Base-by-base conservation (phyloP, 805 yeast species). In the Ogataea salicorniae region DNA sequence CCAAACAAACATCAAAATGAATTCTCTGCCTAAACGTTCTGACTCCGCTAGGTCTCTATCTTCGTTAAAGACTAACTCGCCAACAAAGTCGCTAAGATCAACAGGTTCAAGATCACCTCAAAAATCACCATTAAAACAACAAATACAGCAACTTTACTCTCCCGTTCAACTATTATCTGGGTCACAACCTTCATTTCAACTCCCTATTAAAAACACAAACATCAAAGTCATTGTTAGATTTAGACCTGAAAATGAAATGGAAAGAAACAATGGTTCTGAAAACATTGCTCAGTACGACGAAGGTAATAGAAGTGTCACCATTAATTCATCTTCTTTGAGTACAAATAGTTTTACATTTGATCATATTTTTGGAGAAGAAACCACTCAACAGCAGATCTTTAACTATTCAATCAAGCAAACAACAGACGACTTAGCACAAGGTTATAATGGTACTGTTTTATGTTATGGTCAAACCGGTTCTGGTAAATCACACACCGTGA, bases 391-490 rank as follows among this genome's bases (percentile, higher is more conserved):
- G 3, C 80, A 79, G 5, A 69, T 87, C 5, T 85, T 83, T 57
- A 72, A 79, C 13, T 77, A 73, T 57, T 75, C 87, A 0, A 75
- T 85, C 5, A 60, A 68, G 37, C 79, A 79, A 37, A 81, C 87
- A 0, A 83, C 88, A 4, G 81, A 79, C 38, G 92, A 85, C 51
- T 71, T 87, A 31, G 74, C 84, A 48, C 71, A 74, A 33, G 97
- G 97, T 0, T 64, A 66, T n/a, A 67, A 69, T 16, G 63, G 64
- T 5, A 61, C 71, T 2, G 60, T 66, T 6, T 46, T 58, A 33
- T 52, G 71, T 67, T 90, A 90, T 66, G 97, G 97, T 5, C 95
- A 88, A 62, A 88, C 95, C 0, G 91, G 87, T 1, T 76, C 94
- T 0, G 96, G 96, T 0, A 87, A 87, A 59, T 81, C 95, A 0